Evolutionary conservation across 257 asterid species (phyloP).

Genomic region (Solanum virginianum): DNA sequence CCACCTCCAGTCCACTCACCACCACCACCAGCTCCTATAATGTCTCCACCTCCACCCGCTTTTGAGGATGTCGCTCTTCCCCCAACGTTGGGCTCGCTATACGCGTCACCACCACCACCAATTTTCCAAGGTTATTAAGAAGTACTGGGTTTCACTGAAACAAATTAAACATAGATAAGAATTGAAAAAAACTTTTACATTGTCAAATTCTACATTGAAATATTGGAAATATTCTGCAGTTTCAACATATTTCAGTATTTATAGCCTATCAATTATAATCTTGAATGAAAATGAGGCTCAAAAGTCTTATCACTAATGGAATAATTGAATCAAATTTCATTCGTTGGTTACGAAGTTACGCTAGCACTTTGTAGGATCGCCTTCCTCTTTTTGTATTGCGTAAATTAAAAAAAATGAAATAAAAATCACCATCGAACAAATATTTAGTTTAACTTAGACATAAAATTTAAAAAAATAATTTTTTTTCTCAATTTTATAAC

Average conservation of each 20-base stretch:
- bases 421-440: not conserved
- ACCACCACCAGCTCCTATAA: constrained; percentile 13
- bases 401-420: not conserved
- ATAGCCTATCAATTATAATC: not conserved
- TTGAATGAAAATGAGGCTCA: not conserved
- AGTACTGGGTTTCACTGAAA: not conserved
- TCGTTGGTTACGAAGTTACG: not conserved
- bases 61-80: constrained; percentile 19
- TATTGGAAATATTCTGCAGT: not conserved
- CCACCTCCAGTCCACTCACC: not conserved
- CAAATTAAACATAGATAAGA: not conserved
- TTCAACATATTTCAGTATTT: not conserved
- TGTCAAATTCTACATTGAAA: not conserved
- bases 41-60: constrained; percentile 27
- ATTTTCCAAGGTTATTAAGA: constrained; percentile 49
- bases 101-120: constrained; percentile 75
- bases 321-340: not conserved
- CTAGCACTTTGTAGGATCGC: not conserved
- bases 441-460: too few species aligned
- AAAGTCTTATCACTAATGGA: not conserved
- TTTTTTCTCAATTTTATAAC: too few species aligned
- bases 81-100: constrained; percentile 29
- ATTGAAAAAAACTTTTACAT: not conserved
- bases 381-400: not conserved
- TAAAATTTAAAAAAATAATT: too few species aligned